phyloP scores from a whole-genome alignment of 176 grass and related monocot genomes.

The Dendrocalamus sinicus region DNA sequence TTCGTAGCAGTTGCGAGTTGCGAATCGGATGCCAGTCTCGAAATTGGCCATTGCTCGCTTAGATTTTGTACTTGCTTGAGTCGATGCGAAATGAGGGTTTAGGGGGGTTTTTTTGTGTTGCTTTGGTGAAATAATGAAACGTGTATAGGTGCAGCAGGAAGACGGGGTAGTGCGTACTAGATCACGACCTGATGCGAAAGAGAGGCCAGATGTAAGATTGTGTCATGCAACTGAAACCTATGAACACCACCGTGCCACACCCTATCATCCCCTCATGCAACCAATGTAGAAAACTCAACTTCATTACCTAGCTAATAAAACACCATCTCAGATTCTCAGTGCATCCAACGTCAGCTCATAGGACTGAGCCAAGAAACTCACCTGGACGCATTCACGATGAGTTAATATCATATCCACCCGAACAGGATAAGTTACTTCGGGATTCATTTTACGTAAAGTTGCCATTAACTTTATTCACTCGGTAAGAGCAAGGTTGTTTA shows the following conservation, averaged over 20 bases:
- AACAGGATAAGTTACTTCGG: neutral
- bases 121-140: neutral
- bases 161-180: neutral
- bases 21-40: neutral
- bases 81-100: slow-evolving; percentile 31
- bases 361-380: neutral
- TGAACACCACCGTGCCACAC: neutral
- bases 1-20: neutral
- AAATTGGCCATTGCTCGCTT: neutral
- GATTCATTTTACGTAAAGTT: neutral
- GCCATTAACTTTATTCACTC: neutral
- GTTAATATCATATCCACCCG: neutral
- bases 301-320: neutral
- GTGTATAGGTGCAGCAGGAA: neutral
- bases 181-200: neutral
- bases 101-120: neutral
- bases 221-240: neutral
- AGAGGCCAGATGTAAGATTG: slow-evolving; percentile 27
- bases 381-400: neutral
- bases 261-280: neutral
- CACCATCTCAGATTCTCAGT: neutral
- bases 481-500: neutral
- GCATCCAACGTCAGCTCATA: neutral
- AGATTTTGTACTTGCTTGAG: neutral
- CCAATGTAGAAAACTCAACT: neutral